A percentile compares a stretch with the other conserved stretches of the same genome.
Evolutionary conservation across 2,329 filamentous ascomycete genomes (phyloP).

Genomic region (Furcasterigmium sp.): DNA sequence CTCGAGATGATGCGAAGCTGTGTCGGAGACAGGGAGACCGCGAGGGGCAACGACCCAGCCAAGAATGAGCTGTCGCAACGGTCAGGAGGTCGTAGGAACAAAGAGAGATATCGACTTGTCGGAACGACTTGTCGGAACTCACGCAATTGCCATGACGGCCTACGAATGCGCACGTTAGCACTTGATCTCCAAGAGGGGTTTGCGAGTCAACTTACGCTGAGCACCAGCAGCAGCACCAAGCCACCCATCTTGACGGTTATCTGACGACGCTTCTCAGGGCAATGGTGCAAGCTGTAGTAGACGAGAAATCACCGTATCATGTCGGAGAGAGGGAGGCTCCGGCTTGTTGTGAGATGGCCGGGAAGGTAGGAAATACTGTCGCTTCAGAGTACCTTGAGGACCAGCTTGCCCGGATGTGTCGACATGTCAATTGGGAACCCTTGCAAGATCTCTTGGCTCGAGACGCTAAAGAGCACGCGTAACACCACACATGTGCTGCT

Average conservation of each 20-base stretch:
- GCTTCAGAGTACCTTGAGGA: background rate
- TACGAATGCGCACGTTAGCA: slow-evolving; percentile 20
- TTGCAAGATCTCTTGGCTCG: background rate
- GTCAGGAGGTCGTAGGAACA: background rate
- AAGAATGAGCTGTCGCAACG: slow-evolving; percentile 70
- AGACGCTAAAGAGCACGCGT: no score
- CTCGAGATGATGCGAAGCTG: slow-evolving; percentile 87
- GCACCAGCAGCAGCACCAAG: slow-evolving; percentile 31
- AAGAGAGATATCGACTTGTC: background rate
- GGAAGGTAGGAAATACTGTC: background rate
- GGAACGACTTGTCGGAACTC: slow-evolving; percentile 22
- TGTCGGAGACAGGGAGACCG: slow-evolving; percentile 79
- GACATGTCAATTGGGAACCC: background rate
- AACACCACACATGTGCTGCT: no score
- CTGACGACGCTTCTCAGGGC: background rate
- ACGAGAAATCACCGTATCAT: background rate
- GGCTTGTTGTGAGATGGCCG: background rate
- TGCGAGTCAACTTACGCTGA: slow-evolving; percentile 28
- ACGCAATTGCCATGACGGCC: slow-evolving; percentile 57
- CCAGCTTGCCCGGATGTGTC: background rate
- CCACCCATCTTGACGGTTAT: slow-evolving; percentile 27
- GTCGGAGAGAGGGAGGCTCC: background rate
- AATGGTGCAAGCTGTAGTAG: background rate
- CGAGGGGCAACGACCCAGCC: slow-evolving; percentile 84
- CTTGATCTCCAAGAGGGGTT: background rate